phyloP scores from a whole-genome alignment of 2,329 filamentous ascomycete species.

The Remersonia thermophila region DNA sequence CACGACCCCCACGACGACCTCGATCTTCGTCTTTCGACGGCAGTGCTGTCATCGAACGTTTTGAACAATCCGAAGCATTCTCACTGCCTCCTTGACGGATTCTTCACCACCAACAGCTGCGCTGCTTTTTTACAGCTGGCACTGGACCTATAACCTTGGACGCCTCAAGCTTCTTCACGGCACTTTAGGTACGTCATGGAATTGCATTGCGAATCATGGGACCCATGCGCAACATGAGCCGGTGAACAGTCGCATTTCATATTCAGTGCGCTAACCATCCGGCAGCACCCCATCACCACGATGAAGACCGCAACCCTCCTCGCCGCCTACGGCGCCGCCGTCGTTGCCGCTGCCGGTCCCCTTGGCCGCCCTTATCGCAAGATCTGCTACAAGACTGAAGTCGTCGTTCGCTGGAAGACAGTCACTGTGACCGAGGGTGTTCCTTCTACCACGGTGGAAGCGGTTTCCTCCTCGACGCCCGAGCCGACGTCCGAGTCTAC shows the following conservation, averaged over 20 bases:
- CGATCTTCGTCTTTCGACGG: conserved; percentile 11
- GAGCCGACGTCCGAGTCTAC: conserved; percentile 2
- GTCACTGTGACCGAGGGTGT: conserved; percentile 26
- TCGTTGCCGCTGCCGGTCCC: conserved; percentile 34
- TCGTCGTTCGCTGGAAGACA: conserved; percentile 33
- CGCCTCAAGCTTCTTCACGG: too few relatives aligned
- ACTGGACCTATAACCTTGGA: conserved; percentile 15
- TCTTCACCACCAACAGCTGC: conserved; percentile 18
- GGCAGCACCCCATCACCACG: conserved; percentile 16
- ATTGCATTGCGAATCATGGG: too few relatives aligned
- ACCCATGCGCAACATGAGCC: too few relatives aligned
- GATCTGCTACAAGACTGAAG: conserved; percentile 28
- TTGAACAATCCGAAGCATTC: conserved; percentile 3
- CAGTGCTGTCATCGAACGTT: conserved; percentile 13
- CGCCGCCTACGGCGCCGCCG: conserved; percentile 31
- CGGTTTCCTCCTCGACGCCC: conserved; percentile 11
- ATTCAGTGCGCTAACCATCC: too few relatives aligned
- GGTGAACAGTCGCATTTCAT: too few relatives aligned
- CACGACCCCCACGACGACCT: conserved; percentile 12
- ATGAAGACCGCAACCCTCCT: conserved; percentile 41
- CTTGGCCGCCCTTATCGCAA: conserved; percentile 25
- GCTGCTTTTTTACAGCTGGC: conserved; percentile 18
- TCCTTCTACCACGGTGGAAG: conserved; percentile 8
- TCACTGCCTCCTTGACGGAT: conserved; percentile 20
- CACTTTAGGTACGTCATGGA: too few relatives aligned